These are phyloP conservation scores for Conticribra guillardii DNA, from an alignment of 108 stramenopile species.

Conservation along the genomic window DNA sequence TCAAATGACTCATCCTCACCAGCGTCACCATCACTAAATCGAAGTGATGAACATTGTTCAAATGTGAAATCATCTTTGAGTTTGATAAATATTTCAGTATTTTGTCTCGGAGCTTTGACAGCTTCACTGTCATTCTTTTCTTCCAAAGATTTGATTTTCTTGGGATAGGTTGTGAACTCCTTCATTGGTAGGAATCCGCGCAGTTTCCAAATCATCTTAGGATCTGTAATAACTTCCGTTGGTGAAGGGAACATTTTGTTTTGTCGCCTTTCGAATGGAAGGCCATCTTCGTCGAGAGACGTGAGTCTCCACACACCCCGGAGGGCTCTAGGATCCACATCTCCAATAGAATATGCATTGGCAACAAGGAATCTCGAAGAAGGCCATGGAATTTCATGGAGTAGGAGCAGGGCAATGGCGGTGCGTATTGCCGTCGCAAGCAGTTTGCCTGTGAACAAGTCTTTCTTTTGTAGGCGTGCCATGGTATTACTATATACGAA, in stretches of 20 bases:
- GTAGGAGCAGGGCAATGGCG: not conserved
- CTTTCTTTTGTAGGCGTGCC: too few relatives aligned
- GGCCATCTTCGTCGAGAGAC: slow-evolving; percentile 41
- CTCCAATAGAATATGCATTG: slow-evolving; percentile 47
- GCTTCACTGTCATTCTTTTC: not conserved
- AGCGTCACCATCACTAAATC: slow-evolving; percentile 33
- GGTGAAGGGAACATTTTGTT: slow-evolving; percentile 11
- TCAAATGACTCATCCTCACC: slow-evolving; percentile 27
- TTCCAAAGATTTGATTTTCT: slow-evolving; percentile 19
- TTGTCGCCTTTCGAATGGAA: slow-evolving; percentile 49
- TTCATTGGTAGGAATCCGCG: slow-evolving; percentile 61
- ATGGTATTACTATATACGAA: too few relatives aligned
- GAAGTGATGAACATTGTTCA: slow-evolving; percentile 58
- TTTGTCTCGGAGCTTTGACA: slow-evolving; percentile 18
- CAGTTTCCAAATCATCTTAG: slow-evolving; percentile 23
- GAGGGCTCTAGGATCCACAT: slow-evolving; percentile 69
- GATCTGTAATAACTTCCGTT: slow-evolving; percentile 13
- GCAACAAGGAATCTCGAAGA: too few relatives aligned
- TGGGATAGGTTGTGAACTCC: slow-evolving; percentile 83
- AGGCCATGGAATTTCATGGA: not conserved
- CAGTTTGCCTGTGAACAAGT: too few relatives aligned
- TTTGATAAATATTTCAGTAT: slow-evolving; percentile 75
- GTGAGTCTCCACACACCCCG: slow-evolving; percentile 76
- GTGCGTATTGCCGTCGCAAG: too few relatives aligned
- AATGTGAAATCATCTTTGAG: slow-evolving; percentile 82